A percentile compares a stretch with the other conserved stretches of the same genome.
Conservation (phyloP, 2,329 filamentous ascomycete species). For the Monilinia polystroma region DNA sequence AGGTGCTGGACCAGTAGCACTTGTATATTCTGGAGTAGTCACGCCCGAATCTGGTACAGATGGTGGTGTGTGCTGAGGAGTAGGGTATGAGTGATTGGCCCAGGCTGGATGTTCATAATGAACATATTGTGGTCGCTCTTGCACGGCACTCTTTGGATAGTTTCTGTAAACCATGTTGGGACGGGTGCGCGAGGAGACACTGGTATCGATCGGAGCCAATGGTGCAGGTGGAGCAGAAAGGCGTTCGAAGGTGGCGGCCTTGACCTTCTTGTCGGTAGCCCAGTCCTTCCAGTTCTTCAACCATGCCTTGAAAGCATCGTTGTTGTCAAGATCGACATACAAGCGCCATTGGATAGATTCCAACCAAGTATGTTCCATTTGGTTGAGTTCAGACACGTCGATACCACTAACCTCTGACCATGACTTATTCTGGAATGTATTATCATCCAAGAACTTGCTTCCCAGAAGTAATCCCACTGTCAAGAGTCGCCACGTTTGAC, state of each 20-base stretch:
- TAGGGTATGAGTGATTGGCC: slow-evolving; percentile 39
- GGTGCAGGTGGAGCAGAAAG: slow-evolving; percentile 39
- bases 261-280: slow-evolving; percentile 47
- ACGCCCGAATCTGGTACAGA: slow-evolving; percentile 54
- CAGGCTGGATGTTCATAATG: slow-evolving; percentile 38
- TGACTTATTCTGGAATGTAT: slow-evolving; percentile 76
- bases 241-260: slow-evolving; percentile 42
- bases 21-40: slow-evolving; percentile 54
- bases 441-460: slow-evolving; percentile 76
- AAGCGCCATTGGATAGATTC: slow-evolving; percentile 66
- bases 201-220: slow-evolving; percentile 57
- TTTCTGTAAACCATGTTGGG: slow-evolving; percentile 45
- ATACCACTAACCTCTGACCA: slow-evolving; percentile 77
- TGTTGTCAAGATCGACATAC: slow-evolving; percentile 63
- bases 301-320: slow-evolving; percentile 64
- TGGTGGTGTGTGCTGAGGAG: slow-evolving; percentile 49
- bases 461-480: slow-evolving; percentile 68
- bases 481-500: slow-evolving; percentile 66
- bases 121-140: slow-evolving; percentile 37
- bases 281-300: slow-evolving; percentile 65
- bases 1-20: slow-evolving; percentile 47
- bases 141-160: slow-evolving; percentile 48
- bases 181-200: slow-evolving; percentile 52
- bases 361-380: slow-evolving; percentile 68
- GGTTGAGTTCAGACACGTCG: slow-evolving; percentile 64